These are phyloP conservation scores for Macadamia integrifolia DNA, from an alignment of 164 flowering plant genomes.

Conservation along the genomic window DNA sequence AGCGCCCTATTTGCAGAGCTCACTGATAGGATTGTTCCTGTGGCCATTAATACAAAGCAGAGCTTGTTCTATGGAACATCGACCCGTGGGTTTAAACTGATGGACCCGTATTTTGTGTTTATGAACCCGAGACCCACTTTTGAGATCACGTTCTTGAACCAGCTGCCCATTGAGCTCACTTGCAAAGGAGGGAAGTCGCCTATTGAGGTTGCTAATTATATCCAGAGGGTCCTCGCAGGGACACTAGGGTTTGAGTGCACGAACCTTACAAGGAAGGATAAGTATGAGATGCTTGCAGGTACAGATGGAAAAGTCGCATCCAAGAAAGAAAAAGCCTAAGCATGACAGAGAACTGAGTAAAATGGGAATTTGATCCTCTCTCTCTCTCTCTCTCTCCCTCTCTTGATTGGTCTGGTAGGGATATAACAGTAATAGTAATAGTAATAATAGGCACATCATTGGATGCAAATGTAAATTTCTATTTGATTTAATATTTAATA, in stretches of 20 bases:
- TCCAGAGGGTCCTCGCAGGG: conserved; percentile 39
- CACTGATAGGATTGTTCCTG: conserved; percentile 78
- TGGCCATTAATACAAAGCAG: conserved; percentile 70
- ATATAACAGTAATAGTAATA: no score
- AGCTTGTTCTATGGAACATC: conserved; percentile 65
- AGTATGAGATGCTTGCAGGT: conserved; percentile 46
- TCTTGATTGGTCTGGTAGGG: no score
- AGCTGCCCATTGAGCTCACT: conserved; percentile 60
- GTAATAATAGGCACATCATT: no score
- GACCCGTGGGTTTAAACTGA: conserved; percentile 48
- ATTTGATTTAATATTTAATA: no score
- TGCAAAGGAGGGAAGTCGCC: conserved; percentile 45
- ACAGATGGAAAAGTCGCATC: conserved; percentile 24
- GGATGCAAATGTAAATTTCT: no score
- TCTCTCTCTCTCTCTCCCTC: no score
- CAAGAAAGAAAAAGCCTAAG: conserved; percentile 8
- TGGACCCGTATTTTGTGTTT: conserved; percentile 77
- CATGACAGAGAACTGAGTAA: no score
- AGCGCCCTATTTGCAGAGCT: conserved; percentile 83
- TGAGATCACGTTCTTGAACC: conserved; percentile 68
- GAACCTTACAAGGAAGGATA: conserved; percentile 51
- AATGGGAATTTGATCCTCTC: no score
- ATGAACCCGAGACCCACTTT: conserved; percentile 82
- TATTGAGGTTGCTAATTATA: conserved; percentile 55
- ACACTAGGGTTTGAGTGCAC: conserved; percentile 55